These are phyloP conservation scores for Fusarium robinianum DNA, from an alignment of 2,329 filamentous ascomycete species.

Conservation along the genomic window DNA sequence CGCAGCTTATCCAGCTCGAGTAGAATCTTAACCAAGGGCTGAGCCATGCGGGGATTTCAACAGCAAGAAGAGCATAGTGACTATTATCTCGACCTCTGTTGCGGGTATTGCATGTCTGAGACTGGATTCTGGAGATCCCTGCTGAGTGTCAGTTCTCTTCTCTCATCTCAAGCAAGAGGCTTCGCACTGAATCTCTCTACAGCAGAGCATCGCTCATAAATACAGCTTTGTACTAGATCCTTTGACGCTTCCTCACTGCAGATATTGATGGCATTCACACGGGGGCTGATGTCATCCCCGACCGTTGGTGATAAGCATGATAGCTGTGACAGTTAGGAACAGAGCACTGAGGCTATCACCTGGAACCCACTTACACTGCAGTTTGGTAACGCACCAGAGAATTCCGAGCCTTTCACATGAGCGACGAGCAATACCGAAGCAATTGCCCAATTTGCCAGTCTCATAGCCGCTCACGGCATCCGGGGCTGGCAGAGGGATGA, in stretches of 20 bases:
- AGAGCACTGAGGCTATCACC: too few relatives aligned
- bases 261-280: slow-evolving; percentile 14
- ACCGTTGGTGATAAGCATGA: too few relatives aligned
- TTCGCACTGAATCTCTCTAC: slow-evolving; percentile 31
- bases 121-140: slow-evolving; percentile 41
- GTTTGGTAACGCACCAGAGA: slow-evolving; percentile 15
- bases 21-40: slow-evolving; percentile 45
- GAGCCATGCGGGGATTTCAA: slow-evolving; percentile 43
- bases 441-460: slow-evolving; percentile 24
- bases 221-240: slow-evolving; percentile 18
- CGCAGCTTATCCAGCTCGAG: slow-evolving; percentile 40
- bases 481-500: slow-evolving; percentile 10
- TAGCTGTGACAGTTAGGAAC: slow-evolving; percentile 8
- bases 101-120: slow-evolving; percentile 41
- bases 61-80: slow-evolving; percentile 43
- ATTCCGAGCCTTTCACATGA: slow-evolving; percentile 21
- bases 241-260: slow-evolving; percentile 13
- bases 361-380: slow-evolving; percentile 15
- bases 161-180: not conserved
- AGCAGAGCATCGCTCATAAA: slow-evolving; percentile 20
- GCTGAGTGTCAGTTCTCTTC: slow-evolving; percentile 5
- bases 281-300: too few relatives aligned
- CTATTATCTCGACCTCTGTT: slow-evolving; percentile 38
- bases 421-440: slow-evolving; percentile 19
- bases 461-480: slow-evolving; percentile 29